Conservation (phyloP, 805 yeast genomes). For the Starmerella kuoi region DNA sequence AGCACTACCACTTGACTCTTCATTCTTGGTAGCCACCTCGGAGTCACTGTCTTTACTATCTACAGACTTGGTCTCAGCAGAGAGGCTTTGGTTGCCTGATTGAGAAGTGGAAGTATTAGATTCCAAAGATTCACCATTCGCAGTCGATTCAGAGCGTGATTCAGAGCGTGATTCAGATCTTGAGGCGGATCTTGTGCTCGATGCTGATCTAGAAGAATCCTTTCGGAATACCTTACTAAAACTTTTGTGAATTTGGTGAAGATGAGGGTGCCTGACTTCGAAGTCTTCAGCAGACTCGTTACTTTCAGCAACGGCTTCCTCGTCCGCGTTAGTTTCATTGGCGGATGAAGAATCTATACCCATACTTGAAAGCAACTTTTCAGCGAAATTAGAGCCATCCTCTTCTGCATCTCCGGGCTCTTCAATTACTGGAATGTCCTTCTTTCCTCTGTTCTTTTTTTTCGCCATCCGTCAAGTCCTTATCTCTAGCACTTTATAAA, state of each 20-base stretch:
- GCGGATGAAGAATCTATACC: not conserved
- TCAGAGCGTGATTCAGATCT: not conserved
- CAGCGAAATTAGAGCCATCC: slow-evolving; percentile 1
- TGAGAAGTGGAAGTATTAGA: not conserved
- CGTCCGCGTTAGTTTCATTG: not conserved
- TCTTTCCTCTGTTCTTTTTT: not conserved
- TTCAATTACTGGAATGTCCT: not conserved
- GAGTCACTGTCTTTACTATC: not conserved
- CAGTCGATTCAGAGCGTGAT: not conserved
- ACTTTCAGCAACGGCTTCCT: not conserved
- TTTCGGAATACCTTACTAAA: slow-evolving; percentile 6
- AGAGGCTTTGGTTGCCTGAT: not conserved
- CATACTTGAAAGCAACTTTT: slow-evolving; percentile 1
- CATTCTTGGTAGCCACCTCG: not conserved
- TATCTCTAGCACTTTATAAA: not conserved
- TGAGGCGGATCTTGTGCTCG: not conserved
- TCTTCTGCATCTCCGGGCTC: not conserved
- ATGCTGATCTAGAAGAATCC: not conserved
- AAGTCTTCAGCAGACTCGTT: slow-evolving; percentile 1
- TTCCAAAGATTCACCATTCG: not conserved
- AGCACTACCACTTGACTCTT: not conserved
- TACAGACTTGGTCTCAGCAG: not conserved
- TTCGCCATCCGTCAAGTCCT: not conserved
- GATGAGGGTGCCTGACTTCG: slow-evolving; percentile 14
- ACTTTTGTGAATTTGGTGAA: slow-evolving; percentile 8